Evolutionary conservation across 1,284 basidiomycete species (phyloP), one percentile per base, ranked within the genome.

Genomic region (Athelia sp.): DNA sequence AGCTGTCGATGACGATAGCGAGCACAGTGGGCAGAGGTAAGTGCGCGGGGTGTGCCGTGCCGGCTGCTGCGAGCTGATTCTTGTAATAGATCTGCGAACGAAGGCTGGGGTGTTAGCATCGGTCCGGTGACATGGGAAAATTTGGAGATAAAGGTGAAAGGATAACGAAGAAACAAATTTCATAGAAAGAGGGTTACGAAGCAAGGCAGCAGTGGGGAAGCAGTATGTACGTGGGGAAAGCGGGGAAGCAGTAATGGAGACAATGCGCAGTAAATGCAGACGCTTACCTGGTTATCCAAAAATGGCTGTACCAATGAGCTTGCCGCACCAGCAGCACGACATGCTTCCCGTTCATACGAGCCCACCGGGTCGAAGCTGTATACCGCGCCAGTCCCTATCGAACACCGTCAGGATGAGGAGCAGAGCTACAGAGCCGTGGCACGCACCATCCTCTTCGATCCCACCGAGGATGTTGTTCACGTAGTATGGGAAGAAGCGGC

Each of bases 301-400:
- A 97, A 96, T 3, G 94, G 94, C 64, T 98, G 94, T 14, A 98
- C 82, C 34, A 98, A 79, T 44, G 84, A 80, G 64, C 92, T 88
- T 21, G 93, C 94, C 10, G 93, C 90, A 52, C 94, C 94, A 44
- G 93, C 93, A 32, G 93, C 93, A 57, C 94, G 86, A 72, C 94
- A 97, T 38, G 90, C 83, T 71, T 96, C 92, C 54, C 94, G 88
- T 69, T 97, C 93, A 68, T 97, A 98, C 47, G 89, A 93, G 40
- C 94, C 94, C 29, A 97, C 92, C 31, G 93, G 93, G 70, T 98
- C 94, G 68, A 96, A 98, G 21, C 93, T 96, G 75, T 98, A 98
- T 17, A 98, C 93, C 3, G 93, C 92, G 32, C 94, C 94, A 36
- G 90, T 84, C 34, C 93, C 93, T 93, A 44, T 15, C 19, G 23